Evolutionary conservation across 2,329 filamentous ascomycete species (phyloP).

Genomic region (Penicillium sp.): DNA sequence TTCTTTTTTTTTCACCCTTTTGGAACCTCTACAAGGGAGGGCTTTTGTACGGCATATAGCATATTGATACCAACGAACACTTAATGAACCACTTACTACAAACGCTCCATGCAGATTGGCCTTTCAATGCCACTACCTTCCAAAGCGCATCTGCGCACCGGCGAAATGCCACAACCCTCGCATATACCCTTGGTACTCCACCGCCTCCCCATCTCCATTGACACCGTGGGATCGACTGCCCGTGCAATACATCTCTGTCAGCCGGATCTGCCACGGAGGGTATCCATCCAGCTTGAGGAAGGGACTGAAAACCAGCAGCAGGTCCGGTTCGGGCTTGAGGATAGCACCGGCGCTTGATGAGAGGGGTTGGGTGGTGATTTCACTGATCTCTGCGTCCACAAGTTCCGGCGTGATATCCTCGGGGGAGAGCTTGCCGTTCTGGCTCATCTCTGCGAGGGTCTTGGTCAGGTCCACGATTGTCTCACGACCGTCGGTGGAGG

Average conservation of each 20-base stretch:
- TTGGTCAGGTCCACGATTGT: slow-evolving; percentile 95
- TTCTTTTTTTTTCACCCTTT: neutral
- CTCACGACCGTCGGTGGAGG: slow-evolving; percentile 83
- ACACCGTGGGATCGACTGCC: slow-evolving; percentile 43
- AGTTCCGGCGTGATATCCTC: slow-evolving; percentile 82
- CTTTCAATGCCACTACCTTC: slow-evolving; percentile 48
- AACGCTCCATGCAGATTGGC: neutral
- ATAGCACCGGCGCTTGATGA: slow-evolving; percentile 12
- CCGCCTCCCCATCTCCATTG: slow-evolving; percentile 48
- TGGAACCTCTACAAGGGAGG: neutral
- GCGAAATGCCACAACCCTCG: slow-evolving; percentile 81
- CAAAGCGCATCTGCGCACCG: slow-evolving; percentile 84
- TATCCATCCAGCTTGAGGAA: slow-evolving; percentile 85
- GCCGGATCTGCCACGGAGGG: slow-evolving; percentile 90
- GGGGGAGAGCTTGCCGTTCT: slow-evolving; percentile 78
- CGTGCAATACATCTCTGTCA: slow-evolving; percentile 87
- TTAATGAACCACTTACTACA: neutral
- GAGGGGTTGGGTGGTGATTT: slow-evolving; percentile 48
- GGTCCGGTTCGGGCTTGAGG: slow-evolving; percentile 85
- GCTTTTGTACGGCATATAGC: slow-evolving; percentile 7
- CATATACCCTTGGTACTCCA: slow-evolving; percentile 93
- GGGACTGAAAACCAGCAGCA: slow-evolving; percentile 84
- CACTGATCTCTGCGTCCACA: slow-evolving; percentile 82
- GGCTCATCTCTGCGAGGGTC: slow-evolving; percentile 92
- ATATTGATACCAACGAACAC: slow-evolving; percentile 7